These are phyloP conservation scores for Fragaria nilgerrensis DNA, from an alignment of 306 rosid genomes.

Conservation along the genomic window DNA sequence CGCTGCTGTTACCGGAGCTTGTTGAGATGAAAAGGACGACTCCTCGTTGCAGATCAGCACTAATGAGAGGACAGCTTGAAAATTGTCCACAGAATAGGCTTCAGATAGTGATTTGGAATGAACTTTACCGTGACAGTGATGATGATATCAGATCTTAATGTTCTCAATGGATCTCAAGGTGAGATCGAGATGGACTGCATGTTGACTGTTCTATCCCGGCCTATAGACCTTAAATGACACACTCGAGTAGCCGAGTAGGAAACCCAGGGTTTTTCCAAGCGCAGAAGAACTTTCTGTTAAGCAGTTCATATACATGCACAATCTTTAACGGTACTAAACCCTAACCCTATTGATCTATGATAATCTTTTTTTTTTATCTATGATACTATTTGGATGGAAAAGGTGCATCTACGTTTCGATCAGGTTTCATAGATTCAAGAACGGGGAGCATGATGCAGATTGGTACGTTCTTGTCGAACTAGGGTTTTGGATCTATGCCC, in stretches of 20 bases:
- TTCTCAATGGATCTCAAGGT: slow-evolving; percentile 35
- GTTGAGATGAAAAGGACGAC: slow-evolving; percentile 61
- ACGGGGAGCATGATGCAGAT: no score
- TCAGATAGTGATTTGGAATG: slow-evolving; percentile 72
- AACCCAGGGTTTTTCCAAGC: no score
- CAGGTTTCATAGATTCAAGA: no score
- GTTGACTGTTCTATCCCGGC: slow-evolving; percentile 19
- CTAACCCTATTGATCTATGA: no score
- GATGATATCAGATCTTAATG: slow-evolving; percentile 61
- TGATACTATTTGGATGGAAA: no score
- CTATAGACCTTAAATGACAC: background rate
- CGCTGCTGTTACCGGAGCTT: slow-evolving; percentile 52
- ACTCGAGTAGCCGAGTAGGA: background rate
- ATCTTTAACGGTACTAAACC: no score
- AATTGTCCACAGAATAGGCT: slow-evolving; percentile 63
- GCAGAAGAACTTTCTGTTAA: no score
- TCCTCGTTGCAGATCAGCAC: slow-evolving; percentile 81
- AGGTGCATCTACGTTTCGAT: no score
- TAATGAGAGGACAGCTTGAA: slow-evolving; percentile 47
- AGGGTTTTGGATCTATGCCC: no score
- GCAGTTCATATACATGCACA: no score
- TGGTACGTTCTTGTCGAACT: no score
- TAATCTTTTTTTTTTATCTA: no score
- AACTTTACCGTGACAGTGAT: slow-evolving; percentile 68
- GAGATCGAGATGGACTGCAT: slow-evolving; percentile 22